Percentiles rank a stretch among this genome's conserved stretches.
Conservation (phyloP, 2,329 filamentous ascomycete genomes). For the Lasiodiplodia sp. region DNA sequence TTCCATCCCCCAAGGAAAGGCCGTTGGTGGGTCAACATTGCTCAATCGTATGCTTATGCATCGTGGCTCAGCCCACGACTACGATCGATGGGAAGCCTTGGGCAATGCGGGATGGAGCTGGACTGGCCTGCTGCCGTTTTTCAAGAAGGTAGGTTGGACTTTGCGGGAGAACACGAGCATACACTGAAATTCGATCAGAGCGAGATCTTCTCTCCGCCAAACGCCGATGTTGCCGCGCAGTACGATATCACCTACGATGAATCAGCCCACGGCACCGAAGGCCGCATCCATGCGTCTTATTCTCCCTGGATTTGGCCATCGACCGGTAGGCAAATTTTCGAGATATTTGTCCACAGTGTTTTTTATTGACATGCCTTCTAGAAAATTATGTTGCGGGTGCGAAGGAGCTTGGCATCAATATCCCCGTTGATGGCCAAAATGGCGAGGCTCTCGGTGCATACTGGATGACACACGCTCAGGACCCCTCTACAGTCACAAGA, state of each 20-base stretch:
- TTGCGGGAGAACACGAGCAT: neutral
- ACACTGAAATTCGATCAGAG: slow-evolving; percentile 30
- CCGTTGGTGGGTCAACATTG: slow-evolving; percentile 38
- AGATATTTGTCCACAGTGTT: neutral
- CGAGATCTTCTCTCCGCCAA: slow-evolving; percentile 35
- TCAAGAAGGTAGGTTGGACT: slow-evolving; percentile 38
- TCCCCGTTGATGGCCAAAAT: slow-evolving; percentile 31
- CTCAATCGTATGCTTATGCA: slow-evolving; percentile 39
- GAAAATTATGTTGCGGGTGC: slow-evolving; percentile 32
- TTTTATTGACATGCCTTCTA: neutral
- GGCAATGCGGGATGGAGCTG: slow-evolving; percentile 38
- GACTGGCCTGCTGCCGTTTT: slow-evolving; percentile 40
- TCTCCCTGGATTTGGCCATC: slow-evolving; percentile 24
- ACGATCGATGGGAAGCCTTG: slow-evolving; percentile 32
- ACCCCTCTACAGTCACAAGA: slow-evolving; percentile 20
- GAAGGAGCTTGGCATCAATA: slow-evolving; percentile 31
- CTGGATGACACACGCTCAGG: slow-evolving; percentile 30
- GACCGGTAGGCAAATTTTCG: neutral
- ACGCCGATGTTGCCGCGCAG: neutral
- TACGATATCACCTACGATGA: slow-evolving; percentile 31
- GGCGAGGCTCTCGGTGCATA: slow-evolving; percentile 31
- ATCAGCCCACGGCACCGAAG: slow-evolving; percentile 29
- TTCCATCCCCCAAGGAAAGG: slow-evolving; percentile 21
- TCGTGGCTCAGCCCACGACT: slow-evolving; percentile 24
- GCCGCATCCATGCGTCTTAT: slow-evolving; percentile 23